Conservation (phyloP, 768 basidiomycete genomes). For the Amanita jacksonii region DNA sequence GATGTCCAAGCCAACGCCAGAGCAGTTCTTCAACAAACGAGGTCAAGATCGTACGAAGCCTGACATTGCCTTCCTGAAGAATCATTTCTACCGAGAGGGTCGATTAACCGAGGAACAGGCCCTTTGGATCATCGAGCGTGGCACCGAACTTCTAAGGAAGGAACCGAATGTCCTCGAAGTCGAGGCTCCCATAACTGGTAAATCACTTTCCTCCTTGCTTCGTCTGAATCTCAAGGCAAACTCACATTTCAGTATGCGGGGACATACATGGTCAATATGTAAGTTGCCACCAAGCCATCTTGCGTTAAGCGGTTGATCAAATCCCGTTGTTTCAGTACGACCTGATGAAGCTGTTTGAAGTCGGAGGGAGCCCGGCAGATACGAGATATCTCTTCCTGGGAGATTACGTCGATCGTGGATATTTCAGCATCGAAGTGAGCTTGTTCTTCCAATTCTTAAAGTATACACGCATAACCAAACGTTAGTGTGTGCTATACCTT, state of each 20-base stretch:
- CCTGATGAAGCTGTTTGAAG: constrained; percentile 92
- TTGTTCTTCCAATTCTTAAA: constrained; percentile 1
- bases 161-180: constrained; percentile 91
- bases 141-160: constrained; percentile 68
- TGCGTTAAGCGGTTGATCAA: constrained; percentile 10
- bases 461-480: constrained; percentile 7
- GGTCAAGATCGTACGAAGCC: constrained; percentile 81
- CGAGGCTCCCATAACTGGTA: constrained; percentile 96
- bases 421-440: constrained; percentile 87
- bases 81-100: constrained; percentile 97
- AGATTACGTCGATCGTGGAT: constrained; percentile 90
- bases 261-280: constrained; percentile 99
- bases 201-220: constrained; percentile 14
- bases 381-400: constrained; percentile 89
- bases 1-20: constrained; percentile 82
- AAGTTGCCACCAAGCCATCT: constrained; percentile 22
- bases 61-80: constrained; percentile 94
- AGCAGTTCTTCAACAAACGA: constrained; percentile 79
- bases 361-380: constrained; percentile 89
- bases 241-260: constrained; percentile 65
- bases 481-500: constrained; percentile 91
- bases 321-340: constrained; percentile 52
- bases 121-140: constrained; percentile 83
- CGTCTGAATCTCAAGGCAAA: constrained; percentile 2
- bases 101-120: constrained; percentile 92